A percentile compares a stretch with the other conserved stretches of the same genome.
phyloP scores from a whole-genome alignment of 2,329 filamentous ascomycete genomes.

The Trichoderma sp. region DNA sequence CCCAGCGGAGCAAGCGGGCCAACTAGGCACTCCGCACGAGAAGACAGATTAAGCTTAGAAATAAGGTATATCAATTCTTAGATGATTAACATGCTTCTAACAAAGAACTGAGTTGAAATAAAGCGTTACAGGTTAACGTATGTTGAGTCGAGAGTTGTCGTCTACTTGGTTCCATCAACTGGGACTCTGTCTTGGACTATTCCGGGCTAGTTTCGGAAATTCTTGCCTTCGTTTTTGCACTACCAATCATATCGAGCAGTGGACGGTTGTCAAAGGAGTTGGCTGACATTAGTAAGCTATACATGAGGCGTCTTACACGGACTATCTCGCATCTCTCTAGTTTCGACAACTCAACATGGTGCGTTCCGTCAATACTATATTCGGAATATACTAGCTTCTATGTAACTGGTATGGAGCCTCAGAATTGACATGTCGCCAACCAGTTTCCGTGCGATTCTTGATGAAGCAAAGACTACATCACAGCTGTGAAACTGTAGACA shows the following conservation, averaged over 20 bases:
- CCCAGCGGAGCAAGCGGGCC: neutral
- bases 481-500: too few species aligned
- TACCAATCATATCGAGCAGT: constrained; percentile 3
- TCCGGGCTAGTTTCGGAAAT: constrained; percentile 3
- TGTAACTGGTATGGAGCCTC: too few species aligned
- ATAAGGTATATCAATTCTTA: neutral
- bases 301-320: too few species aligned
- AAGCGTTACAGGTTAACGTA: neutral
- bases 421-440: too few species aligned
- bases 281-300: neutral
- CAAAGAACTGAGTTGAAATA: neutral
- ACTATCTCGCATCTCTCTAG: neutral
- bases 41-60: neutral
- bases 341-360: neutral
- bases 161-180: neutral
- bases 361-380: neutral
- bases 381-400: neutral
- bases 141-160: neutral
- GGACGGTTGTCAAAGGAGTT: neutral
- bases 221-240: neutral
- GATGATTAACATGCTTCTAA: neutral
- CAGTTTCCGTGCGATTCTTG: too few species aligned
- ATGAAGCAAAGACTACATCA: too few species aligned
- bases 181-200: neutral
- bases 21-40: neutral